Evolutionary conservation across 2,329 filamentous ascomycete species (phyloP).

Genomic region (Colletotrichum filicis): DNA sequence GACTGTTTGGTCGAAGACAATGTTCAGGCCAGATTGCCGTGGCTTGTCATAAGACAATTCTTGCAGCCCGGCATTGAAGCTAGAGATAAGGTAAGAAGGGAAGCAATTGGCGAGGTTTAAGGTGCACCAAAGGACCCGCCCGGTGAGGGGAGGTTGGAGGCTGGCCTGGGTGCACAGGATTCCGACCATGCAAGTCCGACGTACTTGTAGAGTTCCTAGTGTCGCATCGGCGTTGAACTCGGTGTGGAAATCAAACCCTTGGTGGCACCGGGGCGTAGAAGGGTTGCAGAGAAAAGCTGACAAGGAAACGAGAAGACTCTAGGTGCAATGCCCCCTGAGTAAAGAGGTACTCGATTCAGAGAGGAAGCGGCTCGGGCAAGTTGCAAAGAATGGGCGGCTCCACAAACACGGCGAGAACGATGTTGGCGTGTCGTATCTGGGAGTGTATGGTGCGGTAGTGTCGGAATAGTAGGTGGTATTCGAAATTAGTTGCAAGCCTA

Average conservation of each 20-base stretch:
- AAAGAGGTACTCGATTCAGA: conserved; percentile 2
- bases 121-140: neutral
- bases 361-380: neutral
- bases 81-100: conserved; percentile 18
- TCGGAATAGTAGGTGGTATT: neutral
- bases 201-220: neutral
- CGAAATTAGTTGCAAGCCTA: conserved; percentile 30
- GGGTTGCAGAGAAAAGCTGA: neutral
- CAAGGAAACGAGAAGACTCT: neutral
- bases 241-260: neutral
- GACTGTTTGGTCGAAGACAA: neutral
- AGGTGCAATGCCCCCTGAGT: conserved; percentile 11
- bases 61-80: neutral
- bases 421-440: conserved; percentile 1
- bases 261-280: conserved; percentile 14
- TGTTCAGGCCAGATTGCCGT: neutral
- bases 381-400: conserved; percentile 6
- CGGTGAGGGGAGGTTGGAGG: neutral
- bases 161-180: conserved; percentile 13
- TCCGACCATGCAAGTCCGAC: conserved; percentile 13
- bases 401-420: conserved; percentile 9
- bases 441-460: conserved; percentile 14
- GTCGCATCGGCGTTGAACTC: neutral
- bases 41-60: neutral
- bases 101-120: neutral